Percentiles rank a stretch among this genome's conserved stretches.
Evolutionary conservation across 2,329 filamentous ascomycete species (phyloP).

Genomic region (Neoarthrinium moseri): DNA sequence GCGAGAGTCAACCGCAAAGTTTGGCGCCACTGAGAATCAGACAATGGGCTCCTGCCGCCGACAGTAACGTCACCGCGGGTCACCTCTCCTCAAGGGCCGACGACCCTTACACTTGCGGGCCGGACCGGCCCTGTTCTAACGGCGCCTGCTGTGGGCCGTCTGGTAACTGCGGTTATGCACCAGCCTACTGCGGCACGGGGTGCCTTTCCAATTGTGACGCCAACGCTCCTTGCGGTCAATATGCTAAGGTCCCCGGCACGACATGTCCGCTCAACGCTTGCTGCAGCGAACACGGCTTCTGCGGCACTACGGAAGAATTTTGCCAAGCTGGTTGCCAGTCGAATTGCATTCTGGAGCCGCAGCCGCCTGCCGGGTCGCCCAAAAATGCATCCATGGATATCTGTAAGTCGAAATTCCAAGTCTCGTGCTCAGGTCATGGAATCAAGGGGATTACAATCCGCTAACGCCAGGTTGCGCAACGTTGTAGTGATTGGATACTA

Average conservation of each 20-base stretch:
- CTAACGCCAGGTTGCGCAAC: constrained; percentile 6
- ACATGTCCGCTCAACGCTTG: constrained; percentile 31
- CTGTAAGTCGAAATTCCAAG: no score
- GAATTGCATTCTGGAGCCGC: constrained; percentile 3
- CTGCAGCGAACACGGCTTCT: constrained; percentile 26
- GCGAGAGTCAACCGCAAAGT: no score
- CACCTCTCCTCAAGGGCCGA: no score
- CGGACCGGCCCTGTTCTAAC: not conserved
- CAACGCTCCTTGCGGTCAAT: constrained; percentile 10
- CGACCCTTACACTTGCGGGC: no score
- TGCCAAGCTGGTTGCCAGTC: constrained; percentile 10
- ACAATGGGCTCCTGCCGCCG: no score
- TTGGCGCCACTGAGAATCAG: no score
- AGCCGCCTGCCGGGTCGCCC: no score
- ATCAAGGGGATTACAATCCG: no score
- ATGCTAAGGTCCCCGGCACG: not conserved
- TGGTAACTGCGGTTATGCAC: not conserved
- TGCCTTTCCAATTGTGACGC: constrained; percentile 1
- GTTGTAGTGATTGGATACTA: constrained; percentile 23
- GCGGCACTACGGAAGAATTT: constrained; percentile 16
- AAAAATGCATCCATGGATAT: no score
- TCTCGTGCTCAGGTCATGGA: no score
- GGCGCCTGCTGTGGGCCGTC: constrained; percentile 2
- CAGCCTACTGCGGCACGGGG: not conserved
- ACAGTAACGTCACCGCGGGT: no score